Base-by-base conservation (phyloP, 805 yeast genomes). In the Kodamaea nitidulidarum region DNA sequence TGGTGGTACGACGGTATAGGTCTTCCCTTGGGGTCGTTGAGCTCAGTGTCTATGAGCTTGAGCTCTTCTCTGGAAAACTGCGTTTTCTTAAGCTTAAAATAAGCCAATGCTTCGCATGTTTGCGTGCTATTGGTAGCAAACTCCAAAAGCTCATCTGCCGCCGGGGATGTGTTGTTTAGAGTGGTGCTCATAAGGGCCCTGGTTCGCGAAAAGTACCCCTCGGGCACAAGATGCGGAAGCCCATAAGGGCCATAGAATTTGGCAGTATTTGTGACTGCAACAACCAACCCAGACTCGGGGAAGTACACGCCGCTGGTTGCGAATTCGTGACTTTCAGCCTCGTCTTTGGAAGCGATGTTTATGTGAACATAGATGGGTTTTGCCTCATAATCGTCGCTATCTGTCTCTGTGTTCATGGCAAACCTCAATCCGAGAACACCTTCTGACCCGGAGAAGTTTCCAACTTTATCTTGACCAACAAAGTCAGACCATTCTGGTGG, bases 101-200 rank as follows among this genome's bases (percentile, higher is more conserved):
- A 88, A 0, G 77, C 58, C 14, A 88, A 62, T 46, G 71, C 80
- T 56, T 90, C 98, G 60, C 98, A 90, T 44, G 63, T 71, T 11
- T 56, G 56, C 32, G 55, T 43, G 8, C 66, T 57, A 36, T 39
- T 51, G 12, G 58, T 60, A 3, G 74, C 55, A 14, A 61, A 46
- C 14, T 44, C 48, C 37, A 66, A 68, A 48, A 76, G 49, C 12
- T 56, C 53, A 2, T 67, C 63, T 16, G 66, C 46, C 35, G 67
- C 55, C 6, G 32, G 32, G 4, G 6, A n/a, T 0, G 80, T 67
- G 1, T 60, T 54, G 31, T 78, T 71, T 41, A 73, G 50, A 32
- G 70, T 65, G 21, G 70, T 73, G 3, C 65, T 45, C 32, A 77
- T 50, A 15, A 79, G 51, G 15, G 56, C 58, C 46, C 73, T 72